Percentiles rank a stretch among this genome's conserved stretches.
phyloP scores from a whole-genome alignment of 2,329 filamentous ascomycete species.

The Clathrospora elynae region DNA sequence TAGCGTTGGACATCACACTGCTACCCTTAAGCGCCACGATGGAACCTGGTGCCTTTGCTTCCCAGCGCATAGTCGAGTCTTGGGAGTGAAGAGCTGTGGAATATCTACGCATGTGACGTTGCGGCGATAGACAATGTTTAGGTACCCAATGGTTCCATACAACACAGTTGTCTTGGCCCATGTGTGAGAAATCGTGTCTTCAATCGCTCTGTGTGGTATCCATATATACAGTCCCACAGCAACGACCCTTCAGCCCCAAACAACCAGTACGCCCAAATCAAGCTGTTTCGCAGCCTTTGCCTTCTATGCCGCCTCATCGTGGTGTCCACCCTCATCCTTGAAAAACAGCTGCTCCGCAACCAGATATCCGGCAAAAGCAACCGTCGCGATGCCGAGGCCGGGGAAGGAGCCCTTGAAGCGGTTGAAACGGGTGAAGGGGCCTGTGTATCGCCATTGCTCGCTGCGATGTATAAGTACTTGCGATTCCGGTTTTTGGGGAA shows the following conservation, averaged over 20 bases:
- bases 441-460: slow-evolving; percentile 93
- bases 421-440: slow-evolving; percentile 85
- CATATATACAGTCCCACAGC: slow-evolving; percentile 44
- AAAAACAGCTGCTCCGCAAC: slow-evolving; percentile 88
- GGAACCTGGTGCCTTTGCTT: no score
- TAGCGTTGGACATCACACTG: no score
- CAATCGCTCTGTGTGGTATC: slow-evolving; percentile 32
- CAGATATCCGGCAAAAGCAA: slow-evolving; percentile 89
- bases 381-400: slow-evolving; percentile 87
- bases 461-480: slow-evolving; percentile 57
- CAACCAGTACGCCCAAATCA: slow-evolving; percentile 39
- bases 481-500: background rate
- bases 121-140: no score
- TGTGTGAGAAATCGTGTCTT: slow-evolving; percentile 5
- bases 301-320: slow-evolving; percentile 18
- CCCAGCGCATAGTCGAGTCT: no score
- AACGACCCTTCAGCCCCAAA: slow-evolving; percentile 31
- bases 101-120: no score
- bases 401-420: slow-evolving; percentile 87
- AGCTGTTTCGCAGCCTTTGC: slow-evolving; percentile 1
- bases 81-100: no score
- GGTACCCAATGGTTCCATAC: no score
- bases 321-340: slow-evolving; percentile 60
- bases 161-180: no score
- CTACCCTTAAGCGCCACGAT: no score